Base-by-base conservation (phyloP, 306 rosid genomes). In the Lathyrus tuberosus region DNA sequence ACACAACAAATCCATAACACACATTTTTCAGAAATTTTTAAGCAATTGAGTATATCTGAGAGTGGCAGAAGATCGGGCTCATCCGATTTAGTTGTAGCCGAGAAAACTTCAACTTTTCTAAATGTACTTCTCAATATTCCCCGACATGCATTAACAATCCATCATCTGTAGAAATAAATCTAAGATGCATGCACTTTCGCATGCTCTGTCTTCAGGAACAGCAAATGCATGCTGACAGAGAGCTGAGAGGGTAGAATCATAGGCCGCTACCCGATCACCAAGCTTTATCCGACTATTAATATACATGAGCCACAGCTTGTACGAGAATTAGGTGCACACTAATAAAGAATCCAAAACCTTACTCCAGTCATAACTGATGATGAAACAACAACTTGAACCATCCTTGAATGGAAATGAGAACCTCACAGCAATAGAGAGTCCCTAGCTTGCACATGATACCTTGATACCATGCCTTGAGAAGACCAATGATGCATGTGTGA, bases 301-400 rank as follows among this genome's bases (percentile, higher is more conserved):
- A 83, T 81, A 94, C 92, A 94, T 81, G 16, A 94, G 91, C 98
- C 98, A 94, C 43, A 94, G 88, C n/a, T n/a, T n/a, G n/a, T n/a
- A n/a, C n/a, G n/a, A n/a, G n/a, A n/a, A n/a, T n/a, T n/a, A n/a
- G n/a, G n/a, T n/a, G n/a, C n/a, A n/a, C n/a, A n/a, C n/a, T n/a
- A n/a, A n/a, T n/a, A n/a, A n/a, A n/a, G n/a, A n/a, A n/a, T n/a
- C n/a, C n/a, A n/a, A n/a, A n/a, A n/a, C n/a, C n/a, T n/a, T n/a
- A n/a, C n/a, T n/a, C n/a, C n/a, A n/a, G n/a, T n/a, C n/a, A n/a
- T n/a, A n/a, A n/a, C n/a, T n/a, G n/a, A n/a, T n/a, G n/a, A n/a
- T n/a, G n/a, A n/a, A n/a, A n/a, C n/a, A n/a, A n/a, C n/a, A n/a
- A n/a, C n/a, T n/a, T n/a, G n/a, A n/a, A n/a, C n/a, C n/a, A n/a